A percentile compares a stretch with the other conserved stretches of the same genome.
phyloP scores from a whole-genome alignment of 257 asterid species.

The Primulina huaijiensis region DNA sequence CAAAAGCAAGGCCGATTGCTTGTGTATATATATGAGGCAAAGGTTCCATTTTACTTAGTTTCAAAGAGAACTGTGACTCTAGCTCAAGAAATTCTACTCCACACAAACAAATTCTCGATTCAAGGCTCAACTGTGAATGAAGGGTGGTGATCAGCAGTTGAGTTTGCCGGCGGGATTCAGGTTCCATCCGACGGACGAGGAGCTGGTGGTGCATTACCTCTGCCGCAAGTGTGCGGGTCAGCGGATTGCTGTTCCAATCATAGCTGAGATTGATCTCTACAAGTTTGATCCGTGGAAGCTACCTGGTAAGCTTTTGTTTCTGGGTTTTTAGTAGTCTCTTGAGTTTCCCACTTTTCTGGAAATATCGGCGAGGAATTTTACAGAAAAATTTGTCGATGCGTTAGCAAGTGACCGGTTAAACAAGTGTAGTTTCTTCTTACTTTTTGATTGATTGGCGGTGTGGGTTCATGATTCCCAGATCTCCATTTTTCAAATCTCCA shows the following conservation, averaged over 20 bases:
- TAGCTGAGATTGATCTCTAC: slow-evolving; percentile 56
- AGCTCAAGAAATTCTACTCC: background rate
- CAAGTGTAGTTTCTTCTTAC: no score
- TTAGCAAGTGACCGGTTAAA: background rate
- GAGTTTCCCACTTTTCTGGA: background rate
- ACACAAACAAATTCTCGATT: background rate
- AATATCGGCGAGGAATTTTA: background rate
- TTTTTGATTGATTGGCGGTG: background rate
- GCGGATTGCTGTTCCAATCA: slow-evolving; percentile 37
- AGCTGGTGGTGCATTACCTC: slow-evolving; percentile 51
- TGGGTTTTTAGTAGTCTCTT: background rate
- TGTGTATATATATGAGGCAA: slow-evolving; percentile 25
- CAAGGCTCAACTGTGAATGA: slow-evolving; percentile 33
- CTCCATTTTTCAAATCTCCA: background rate
- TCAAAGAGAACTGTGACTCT: background rate
- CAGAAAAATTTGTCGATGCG: background rate
- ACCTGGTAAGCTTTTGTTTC: slow-evolving; percentile 34
- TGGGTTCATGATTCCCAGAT: background rate
- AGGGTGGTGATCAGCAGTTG: slow-evolving; percentile 44
- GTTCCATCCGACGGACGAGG: slow-evolving; percentile 64
- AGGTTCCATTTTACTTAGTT: slow-evolving; percentile 26
- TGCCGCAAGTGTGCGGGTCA: slow-evolving; percentile 57
- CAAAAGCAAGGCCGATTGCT: background rate
- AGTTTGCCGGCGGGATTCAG: slow-evolving; percentile 57
- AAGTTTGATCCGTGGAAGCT: slow-evolving; percentile 57